Percentiles rank a stretch among this genome's conserved stretches.
phyloP scores from a whole-genome alignment of 2,329 filamentous ascomycete species.

The Pestalotiopsis fici region DNA sequence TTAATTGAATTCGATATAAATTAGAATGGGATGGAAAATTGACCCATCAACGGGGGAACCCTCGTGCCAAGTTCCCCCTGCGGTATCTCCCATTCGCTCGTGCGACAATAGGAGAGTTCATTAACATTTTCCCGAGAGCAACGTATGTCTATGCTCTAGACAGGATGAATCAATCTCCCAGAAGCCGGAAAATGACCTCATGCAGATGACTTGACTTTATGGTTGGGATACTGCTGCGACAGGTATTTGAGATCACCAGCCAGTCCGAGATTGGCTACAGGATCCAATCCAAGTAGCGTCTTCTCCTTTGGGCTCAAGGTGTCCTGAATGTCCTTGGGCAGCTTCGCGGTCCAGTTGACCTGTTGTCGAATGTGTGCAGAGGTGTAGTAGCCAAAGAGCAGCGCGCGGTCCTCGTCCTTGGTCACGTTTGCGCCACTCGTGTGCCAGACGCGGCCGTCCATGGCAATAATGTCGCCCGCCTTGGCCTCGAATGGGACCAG shows the following conservation, averaged over 20 bases:
- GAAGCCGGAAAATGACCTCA: background rate
- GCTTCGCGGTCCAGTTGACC: slow-evolving; percentile 31
- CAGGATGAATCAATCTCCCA: background rate
- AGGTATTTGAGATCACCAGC: slow-evolving; percentile 16
- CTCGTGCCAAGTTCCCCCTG: too few relatives aligned
- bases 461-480: slow-evolving; percentile 31
- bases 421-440: slow-evolving; percentile 32
- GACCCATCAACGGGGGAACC: too few relatives aligned
- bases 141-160: too few relatives aligned
- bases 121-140: too few relatives aligned
- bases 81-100: too few relatives aligned
- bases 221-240: slow-evolving; percentile 12
- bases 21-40: too few relatives aligned
- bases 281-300: slow-evolving; percentile 26
- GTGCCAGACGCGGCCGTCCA: slow-evolving; percentile 35
- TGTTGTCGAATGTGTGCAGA: slow-evolving; percentile 27
- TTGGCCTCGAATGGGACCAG: slow-evolving; percentile 31
- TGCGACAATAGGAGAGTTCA: too few relatives aligned
- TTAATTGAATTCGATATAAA: too few relatives aligned
- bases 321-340: slow-evolving; percentile 27
- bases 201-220: background rate
- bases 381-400: slow-evolving; percentile 34
- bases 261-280: slow-evolving; percentile 15
- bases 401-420: slow-evolving; percentile 28
- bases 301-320: slow-evolving; percentile 23